Evolutionary conservation across 2,329 filamentous ascomycete genomes (phyloP), one percentile per base, ranked within the genome.

Genomic region (Ophiostoma triangulosporum): DNA sequence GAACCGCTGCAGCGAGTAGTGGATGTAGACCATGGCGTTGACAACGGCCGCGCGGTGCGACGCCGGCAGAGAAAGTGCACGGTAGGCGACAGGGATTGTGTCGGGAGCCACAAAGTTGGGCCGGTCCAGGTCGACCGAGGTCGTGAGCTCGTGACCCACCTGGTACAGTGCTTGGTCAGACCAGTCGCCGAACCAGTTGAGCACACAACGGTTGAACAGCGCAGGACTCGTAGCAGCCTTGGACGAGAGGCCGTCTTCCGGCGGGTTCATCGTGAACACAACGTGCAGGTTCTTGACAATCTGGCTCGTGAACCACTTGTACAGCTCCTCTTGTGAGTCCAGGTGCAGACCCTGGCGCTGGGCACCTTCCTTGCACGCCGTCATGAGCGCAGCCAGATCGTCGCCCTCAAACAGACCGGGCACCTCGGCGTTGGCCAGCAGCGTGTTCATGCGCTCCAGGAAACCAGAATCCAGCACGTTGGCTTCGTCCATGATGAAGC

Each of bases 151-250:
- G 58, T 87, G 89, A 24, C 87, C 90, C 58, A 98, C 94, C 69
- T 98, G 94, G 82, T 94, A 99, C 20, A 98, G 78, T 35, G 93
- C 94, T 71, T 98, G 93, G 67, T 98, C 93, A 51, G 93, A 98
- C 93, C 93, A 99, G 70, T 99, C 93, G 59, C 93, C 93, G 66
- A 98, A 96, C 93, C 93, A 99, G 71, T 99, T 98, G 62, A 99
- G 83, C 49, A 99, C 93, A 65, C 93, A 99, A 49, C 93, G 85
- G 73, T 99, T 99, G 84, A 99, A 99, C 64, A 99, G 72, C 38
- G 93, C 93, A 56, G 93, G 93, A 77, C 89, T 96, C 3, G 94
- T 98, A 27, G 93, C 94, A 54, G 93, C 93, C 73, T 96, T 97
- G 31, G 89, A 95, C 1, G 88, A 93, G 8, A 99, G 73, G 0